phyloP scores from a whole-genome alignment of 805 yeast genomes.

The Spathaspora arborariae region DNA sequence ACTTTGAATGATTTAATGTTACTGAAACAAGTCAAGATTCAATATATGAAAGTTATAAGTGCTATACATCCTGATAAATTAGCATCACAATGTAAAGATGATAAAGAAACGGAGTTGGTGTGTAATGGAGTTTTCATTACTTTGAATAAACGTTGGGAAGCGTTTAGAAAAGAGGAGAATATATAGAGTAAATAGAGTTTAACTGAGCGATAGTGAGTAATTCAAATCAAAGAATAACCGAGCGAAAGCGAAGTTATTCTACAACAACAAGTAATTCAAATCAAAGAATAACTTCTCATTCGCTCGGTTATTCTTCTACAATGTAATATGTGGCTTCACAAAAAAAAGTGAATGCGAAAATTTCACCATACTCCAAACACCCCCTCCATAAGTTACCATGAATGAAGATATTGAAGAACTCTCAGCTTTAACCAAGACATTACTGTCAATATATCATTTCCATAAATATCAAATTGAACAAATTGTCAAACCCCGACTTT shows the following conservation, averaged over 20 bases:
- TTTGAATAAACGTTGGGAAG: slow-evolving; percentile 88
- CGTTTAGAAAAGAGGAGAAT: slow-evolving; percentile 56
- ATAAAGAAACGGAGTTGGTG: slow-evolving; percentile 71
- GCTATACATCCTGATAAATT: slow-evolving; percentile 85
- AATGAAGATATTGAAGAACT: slow-evolving; percentile 27
- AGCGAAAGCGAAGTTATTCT: no score
- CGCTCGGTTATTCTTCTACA: no score
- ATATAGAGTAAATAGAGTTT: slow-evolving; percentile 7
- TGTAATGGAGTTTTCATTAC: slow-evolving; percentile 85
- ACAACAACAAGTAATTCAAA: not conserved
- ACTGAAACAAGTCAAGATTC: slow-evolving; percentile 83
- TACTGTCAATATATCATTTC: slow-evolving; percentile 32
- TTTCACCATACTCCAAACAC: no score
- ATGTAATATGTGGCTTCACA: no score
- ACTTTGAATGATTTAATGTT: slow-evolving; percentile 60
- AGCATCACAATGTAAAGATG: slow-evolving; percentile 37
- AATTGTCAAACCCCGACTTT: slow-evolving; percentile 28
- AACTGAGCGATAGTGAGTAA: not conserved
- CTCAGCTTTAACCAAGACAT: slow-evolving; percentile 33
- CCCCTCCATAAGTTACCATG: not conserved
- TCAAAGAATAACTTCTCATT: not conserved
- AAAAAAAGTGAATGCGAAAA: not conserved
- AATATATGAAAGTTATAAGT: slow-evolving; percentile 78
- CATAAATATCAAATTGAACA: slow-evolving; percentile 30
- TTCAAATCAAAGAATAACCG: not conserved